Evolutionary conservation across 768 basidiomycete genomes (phyloP).

Genomic region (Termitomyces sp.): DNA sequence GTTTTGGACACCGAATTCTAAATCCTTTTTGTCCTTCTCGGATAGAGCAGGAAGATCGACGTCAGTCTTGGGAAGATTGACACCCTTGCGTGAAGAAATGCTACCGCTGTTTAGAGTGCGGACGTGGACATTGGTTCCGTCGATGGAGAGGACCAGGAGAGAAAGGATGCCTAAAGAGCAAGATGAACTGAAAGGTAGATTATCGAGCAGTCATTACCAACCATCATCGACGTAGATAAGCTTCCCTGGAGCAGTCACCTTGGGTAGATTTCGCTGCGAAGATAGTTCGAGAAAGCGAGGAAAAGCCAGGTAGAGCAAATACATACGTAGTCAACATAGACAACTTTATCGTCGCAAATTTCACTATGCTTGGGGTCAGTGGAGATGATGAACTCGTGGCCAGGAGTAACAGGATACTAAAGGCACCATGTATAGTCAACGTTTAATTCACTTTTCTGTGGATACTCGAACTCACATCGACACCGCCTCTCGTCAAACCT

Average conservation of each 20-base stretch:
- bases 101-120: constrained; percentile 88
- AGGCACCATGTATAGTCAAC: background rate
- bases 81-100: constrained; percentile 96
- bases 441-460: background rate
- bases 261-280: constrained; percentile 79
- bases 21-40: constrained; percentile 96
- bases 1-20: constrained; percentile 94
- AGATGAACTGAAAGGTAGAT: background rate
- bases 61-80: constrained; percentile 96
- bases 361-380: constrained; percentile 82
- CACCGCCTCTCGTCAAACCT: constrained; percentile 82
- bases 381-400: constrained; percentile 91
- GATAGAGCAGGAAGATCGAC: constrained; percentile 98
- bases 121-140: constrained; percentile 77
- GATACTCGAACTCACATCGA: constrained; percentile 62
- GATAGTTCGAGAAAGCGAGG: constrained; percentile 3
- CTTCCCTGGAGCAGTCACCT: constrained; percentile 96
- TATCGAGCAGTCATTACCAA: constrained; percentile 22
- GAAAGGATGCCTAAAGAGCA: constrained; percentile 69
- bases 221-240: constrained; percentile 98
- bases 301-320: background rate
- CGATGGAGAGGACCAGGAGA: constrained; percentile 87
- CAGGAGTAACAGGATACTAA: constrained; percentile 80
- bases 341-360: constrained; percentile 74
- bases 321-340: constrained; percentile 94